Percentiles rank a stretch among this genome's conserved stretches.
Conservation (phyloP, 1,139 yeast genomes). For the Debaryomyces subglobosus region DNA sequence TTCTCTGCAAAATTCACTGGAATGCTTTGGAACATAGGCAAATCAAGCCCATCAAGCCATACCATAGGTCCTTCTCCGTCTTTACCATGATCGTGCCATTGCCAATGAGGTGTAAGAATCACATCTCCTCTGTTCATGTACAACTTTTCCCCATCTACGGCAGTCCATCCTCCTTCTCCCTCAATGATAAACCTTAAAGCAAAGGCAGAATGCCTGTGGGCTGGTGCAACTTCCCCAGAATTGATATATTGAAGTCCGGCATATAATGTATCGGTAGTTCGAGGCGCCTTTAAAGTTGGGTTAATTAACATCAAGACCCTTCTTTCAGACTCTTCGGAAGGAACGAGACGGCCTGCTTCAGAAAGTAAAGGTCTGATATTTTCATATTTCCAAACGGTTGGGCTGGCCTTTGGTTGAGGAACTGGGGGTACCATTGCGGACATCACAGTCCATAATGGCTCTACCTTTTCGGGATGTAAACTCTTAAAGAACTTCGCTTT, state of each 20-base stretch:
- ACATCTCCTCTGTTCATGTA: neutral
- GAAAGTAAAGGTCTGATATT: neutral
- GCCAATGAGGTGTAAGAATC: neutral
- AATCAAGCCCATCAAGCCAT: neutral
- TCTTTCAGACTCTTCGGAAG: neutral
- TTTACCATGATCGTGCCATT: neutral
- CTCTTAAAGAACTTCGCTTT: neutral
- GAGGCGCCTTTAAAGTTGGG: neutral
- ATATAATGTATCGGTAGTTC: neutral
- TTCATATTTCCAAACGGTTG: neutral
- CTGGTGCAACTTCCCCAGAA: neutral
- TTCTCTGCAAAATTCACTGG: neutral
- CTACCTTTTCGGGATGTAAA: neutral
- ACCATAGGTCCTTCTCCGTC: neutral
- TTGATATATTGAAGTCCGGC: neutral
- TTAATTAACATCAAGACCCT: neutral
- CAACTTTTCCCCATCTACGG: neutral
- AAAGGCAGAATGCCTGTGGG: neutral
- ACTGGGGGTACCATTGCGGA: neutral
- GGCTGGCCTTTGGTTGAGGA: neutral
- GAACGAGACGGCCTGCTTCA: neutral
- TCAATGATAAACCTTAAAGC: neutral
- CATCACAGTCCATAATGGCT: neutral
- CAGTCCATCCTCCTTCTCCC: neutral
- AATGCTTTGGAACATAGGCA: neutral